These are phyloP conservation scores for Wickerhamomyces strasburgensis DNA, from an alignment of 805 yeast genomes.

Conservation along the genomic window DNA sequence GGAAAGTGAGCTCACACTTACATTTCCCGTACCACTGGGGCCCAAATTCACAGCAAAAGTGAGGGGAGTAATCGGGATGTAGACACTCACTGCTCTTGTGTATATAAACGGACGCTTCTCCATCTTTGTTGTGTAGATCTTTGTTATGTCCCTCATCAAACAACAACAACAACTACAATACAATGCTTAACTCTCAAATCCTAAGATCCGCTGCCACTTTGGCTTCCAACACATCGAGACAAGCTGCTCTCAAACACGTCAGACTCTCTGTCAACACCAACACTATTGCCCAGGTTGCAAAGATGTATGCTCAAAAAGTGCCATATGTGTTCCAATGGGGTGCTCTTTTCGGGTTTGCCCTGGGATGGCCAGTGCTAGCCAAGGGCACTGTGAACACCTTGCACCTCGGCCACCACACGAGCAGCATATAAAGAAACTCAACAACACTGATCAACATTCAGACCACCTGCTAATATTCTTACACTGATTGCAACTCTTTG, in stretches of 20 bases:
- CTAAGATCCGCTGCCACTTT: conserved; percentile 25
- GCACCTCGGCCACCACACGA: too few relatives aligned
- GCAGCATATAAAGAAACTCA: too few relatives aligned
- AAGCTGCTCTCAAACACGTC: conserved; percentile 18
- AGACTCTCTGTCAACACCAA: conserved; percentile 18
- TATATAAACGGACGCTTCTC: neutral
- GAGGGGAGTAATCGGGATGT: too few relatives aligned
- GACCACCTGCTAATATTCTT: too few relatives aligned
- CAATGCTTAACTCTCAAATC: conserved; percentile 24
- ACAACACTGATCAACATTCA: too few relatives aligned
- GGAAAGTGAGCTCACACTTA: too few relatives aligned
- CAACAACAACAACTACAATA: conserved; percentile 2
- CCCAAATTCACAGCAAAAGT: neutral
- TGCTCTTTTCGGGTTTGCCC: conserved; percentile 11
- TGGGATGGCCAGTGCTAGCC: conserved; percentile 23
- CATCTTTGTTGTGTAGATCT: neutral
- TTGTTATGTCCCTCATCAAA: neutral
- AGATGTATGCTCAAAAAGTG: conserved; percentile 16
- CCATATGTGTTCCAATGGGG: conserved; percentile 24
- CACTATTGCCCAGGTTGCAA: conserved; percentile 6
- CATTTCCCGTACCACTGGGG: too few relatives aligned
- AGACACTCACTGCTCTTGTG: too few relatives aligned
- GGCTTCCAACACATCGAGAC: conserved; percentile 16
- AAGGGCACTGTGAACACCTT: conserved; percentile 6
- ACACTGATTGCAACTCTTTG: too few relatives aligned